Conservation (phyloP, 768 basidiomycete genomes). For the Suillus variegatus region DNA sequence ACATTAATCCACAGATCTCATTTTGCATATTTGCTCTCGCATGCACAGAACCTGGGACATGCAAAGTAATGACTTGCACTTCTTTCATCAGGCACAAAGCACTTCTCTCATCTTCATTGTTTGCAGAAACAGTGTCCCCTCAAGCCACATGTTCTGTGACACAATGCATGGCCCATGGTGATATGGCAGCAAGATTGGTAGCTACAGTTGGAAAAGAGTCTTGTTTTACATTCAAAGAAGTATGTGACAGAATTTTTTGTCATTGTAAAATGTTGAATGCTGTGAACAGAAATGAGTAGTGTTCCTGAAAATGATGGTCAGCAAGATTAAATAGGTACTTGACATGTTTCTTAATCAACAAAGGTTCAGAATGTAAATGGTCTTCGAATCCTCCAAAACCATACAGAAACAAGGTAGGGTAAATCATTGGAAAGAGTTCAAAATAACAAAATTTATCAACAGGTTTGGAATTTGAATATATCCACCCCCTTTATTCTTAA, state of each 20-base stretch:
- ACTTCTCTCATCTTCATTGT: slow-evolving; percentile 28
- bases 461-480: background rate
- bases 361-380: background rate
- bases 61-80: slow-evolving; percentile 18
- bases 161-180: slow-evolving; percentile 19
- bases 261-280: slow-evolving; percentile 44
- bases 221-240: slow-evolving; percentile 31
- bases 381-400: background rate
- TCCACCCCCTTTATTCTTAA: background rate
- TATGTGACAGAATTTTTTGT: slow-evolving; percentile 30
- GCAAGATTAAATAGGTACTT: background rate
- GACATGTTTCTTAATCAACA: background rate
- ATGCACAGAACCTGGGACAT: slow-evolving; percentile 32
- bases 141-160: slow-evolving; percentile 23
- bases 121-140: slow-evolving; percentile 19
- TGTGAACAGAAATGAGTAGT: slow-evolving; percentile 38
- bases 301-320: background rate
- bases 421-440: background rate
- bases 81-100: slow-evolving; percentile 27
- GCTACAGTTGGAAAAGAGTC: slow-evolving; percentile 29
- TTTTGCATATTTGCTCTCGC: slow-evolving; percentile 32
- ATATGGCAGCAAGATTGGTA: slow-evolving; percentile 22
- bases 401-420: background rate
- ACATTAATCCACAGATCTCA: slow-evolving; percentile 38
- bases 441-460: background rate